Evolutionary conservation across 306 rosid species (phyloP).

Genomic region (Elaeagnus macrophylla): DNA sequence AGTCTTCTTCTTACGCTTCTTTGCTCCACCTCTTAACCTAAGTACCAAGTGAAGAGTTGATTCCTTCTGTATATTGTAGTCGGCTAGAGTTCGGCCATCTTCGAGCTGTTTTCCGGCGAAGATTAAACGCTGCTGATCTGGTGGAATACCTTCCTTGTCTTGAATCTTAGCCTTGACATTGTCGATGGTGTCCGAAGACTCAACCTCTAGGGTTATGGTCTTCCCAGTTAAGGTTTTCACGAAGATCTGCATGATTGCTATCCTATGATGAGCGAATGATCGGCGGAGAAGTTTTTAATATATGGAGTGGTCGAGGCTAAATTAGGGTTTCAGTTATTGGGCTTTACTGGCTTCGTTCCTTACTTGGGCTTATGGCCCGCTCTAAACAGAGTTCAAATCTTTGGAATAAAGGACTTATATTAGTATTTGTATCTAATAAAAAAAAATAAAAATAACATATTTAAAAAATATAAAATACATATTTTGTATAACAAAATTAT

Average conservation of each 20-base stretch:
- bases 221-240: slow-evolving; percentile 34
- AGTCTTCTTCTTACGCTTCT: slow-evolving; percentile 34
- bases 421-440: too few relatives aligned
- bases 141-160: slow-evolving; percentile 28
- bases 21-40: slow-evolving; percentile 24
- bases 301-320: neutral
- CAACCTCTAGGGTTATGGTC: slow-evolving; percentile 31
- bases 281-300: neutral
- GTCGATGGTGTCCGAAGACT: slow-evolving; percentile 29
- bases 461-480: too few relatives aligned
- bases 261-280: neutral
- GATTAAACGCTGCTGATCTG: slow-evolving; percentile 30
- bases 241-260: slow-evolving; percentile 29
- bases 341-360: neutral
- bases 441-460: too few relatives aligned
- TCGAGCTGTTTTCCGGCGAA: slow-evolving; percentile 33
- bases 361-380: neutral
- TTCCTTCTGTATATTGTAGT: slow-evolving; percentile 32
- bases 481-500: too few relatives aligned
- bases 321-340: slow-evolving; percentile 4
- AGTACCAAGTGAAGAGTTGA: slow-evolving; percentile 29
- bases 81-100: slow-evolving; percentile 25
- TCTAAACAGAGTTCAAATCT: too few relatives aligned
- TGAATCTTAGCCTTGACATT: slow-evolving; percentile 32
- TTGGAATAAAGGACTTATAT: too few relatives aligned